A percentile compares a stretch with the other conserved stretches of the same genome.
phyloP scores from a whole-genome alignment of 805 yeast species.

The Candida rishiriensis region DNA sequence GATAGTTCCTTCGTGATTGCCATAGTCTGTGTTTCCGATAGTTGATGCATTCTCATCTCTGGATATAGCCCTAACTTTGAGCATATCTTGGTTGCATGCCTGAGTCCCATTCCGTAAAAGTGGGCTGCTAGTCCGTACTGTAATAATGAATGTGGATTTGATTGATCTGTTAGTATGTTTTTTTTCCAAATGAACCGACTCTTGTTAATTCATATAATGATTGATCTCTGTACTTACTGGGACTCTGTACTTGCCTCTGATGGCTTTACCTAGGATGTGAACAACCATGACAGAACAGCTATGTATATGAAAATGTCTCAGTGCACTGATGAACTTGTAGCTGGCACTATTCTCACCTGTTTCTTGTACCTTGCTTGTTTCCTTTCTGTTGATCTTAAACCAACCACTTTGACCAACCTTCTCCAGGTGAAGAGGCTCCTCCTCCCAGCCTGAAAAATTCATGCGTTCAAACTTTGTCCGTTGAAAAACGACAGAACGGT shows the following conservation, averaged over 20 bases:
- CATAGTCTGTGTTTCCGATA: conserved; percentile 82
- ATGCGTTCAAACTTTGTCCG: too few relatives aligned
- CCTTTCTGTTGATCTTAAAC: too few relatives aligned
- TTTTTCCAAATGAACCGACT: too few relatives aligned
- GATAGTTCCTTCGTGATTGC: conserved; percentile 84
- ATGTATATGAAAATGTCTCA: too few relatives aligned
- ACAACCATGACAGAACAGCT: conserved; percentile 38
- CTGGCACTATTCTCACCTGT: too few relatives aligned
- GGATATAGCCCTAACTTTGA: conserved; percentile 91
- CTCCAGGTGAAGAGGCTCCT: too few relatives aligned
- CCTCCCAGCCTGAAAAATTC: too few relatives aligned
- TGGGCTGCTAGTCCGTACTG: conserved; percentile 65
- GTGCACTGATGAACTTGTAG: too few relatives aligned
- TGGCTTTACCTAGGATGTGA: conserved; percentile 48
- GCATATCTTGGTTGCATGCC: conserved; percentile 70
- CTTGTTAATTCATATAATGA: too few relatives aligned
- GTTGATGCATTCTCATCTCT: conserved; percentile 88
- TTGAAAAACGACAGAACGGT: too few relatives aligned
- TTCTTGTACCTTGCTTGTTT: too few relatives aligned
- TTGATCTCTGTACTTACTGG: conserved; percentile 24
- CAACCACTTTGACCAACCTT: too few relatives aligned
- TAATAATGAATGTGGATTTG: conserved; percentile 2
- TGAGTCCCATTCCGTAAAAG: conserved; percentile 82
- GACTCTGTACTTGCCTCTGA: conserved; percentile 36
- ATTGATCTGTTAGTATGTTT: neutral